Evolutionary conservation across 139 green algal species (phyloP), one percentile per base, ranked within the genome.

Genomic region (Diplosphaera chodatii): DNA sequence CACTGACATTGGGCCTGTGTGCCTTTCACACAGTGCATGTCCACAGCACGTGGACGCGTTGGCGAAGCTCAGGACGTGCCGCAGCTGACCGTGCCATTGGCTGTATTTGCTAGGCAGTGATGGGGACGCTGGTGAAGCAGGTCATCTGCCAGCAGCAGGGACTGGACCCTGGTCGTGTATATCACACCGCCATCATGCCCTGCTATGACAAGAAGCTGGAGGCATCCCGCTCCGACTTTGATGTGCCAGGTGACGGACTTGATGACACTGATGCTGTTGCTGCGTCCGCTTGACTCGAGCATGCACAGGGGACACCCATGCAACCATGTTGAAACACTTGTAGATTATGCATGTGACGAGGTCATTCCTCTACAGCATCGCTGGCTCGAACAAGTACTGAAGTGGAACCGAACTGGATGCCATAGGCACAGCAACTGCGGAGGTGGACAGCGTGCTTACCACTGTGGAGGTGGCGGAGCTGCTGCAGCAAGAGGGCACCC

Each of bases 141-240:
- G 68, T 80, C 28, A 67, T 90, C 75, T 79, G 27, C 21, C 48
- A 33, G 37, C 55, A 64, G 66, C 48, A 78, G 74, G 82, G 62
- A 3, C 41, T 79, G 32, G 30, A 82, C 32, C 82, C 85, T 4
- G 62, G 34, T 0, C 18, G 66, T 0, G 67, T 98, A 2, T 97
- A 93, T 78, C 95, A 99, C 78, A 90, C 84, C n/a, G 80, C 84
- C 20, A 77, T 99, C 15, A 98, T 98, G 93, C 95, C 95, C 1
- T 99, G 95, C 84, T 98, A 95, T 79, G 95, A 99, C 83, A 99
- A 99, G 82, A 99, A 99, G 90, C 86, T 99, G 29, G 95, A 99
- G 81, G 96, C 92, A 6, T 85, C 89, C 0, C 73, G 92, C 0
- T 87, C 90, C 13, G 90, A 97, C 74, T 89, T 97, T 22, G 68